Percentiles rank a stretch among this genome's conserved stretches.
phyloP scores from a whole-genome alignment of 148 eudicot species.

The Limonium bicolor region DNA sequence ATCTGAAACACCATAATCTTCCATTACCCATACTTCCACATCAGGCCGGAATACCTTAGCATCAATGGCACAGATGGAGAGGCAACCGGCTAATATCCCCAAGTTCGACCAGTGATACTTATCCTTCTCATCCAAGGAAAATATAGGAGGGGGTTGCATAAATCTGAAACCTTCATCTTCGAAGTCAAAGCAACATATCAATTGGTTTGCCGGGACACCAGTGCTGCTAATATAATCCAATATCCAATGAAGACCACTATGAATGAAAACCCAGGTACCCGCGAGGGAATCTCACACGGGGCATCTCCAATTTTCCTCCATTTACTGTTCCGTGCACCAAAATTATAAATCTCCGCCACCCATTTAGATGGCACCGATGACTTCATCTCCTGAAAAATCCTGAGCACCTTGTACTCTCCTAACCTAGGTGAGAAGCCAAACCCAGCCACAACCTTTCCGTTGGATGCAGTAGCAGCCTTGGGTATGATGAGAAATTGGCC shows the following conservation, averaged over 20 bases:
- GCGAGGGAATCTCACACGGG: slow-evolving; percentile 11
- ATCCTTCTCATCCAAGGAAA: neutral
- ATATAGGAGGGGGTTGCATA: slow-evolving; percentile 16
- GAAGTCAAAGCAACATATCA: slow-evolving; percentile 22
- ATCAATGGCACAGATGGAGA: slow-evolving; percentile 20
- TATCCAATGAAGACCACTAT: slow-evolving; percentile 26
- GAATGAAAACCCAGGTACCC: slow-evolving; percentile 15
- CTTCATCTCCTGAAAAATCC: slow-evolving; percentile 3
- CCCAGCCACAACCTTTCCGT: slow-evolving; percentile 20
- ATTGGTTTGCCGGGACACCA: neutral
- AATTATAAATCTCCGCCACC: slow-evolving; percentile 13
- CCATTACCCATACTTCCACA: slow-evolving; percentile 29
- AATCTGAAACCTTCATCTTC: slow-evolving; percentile 16
- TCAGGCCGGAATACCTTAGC: slow-evolving; percentile 16
- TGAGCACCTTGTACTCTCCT: slow-evolving; percentile 12
- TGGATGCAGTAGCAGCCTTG: neutral
- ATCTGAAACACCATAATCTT: slow-evolving; percentile 21
- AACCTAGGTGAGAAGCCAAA: slow-evolving; percentile 17
- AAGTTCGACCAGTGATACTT: slow-evolving; percentile 19
- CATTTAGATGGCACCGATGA: slow-evolving; percentile 4
- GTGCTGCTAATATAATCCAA: neutral
- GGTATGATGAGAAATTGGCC: slow-evolving; percentile 14
- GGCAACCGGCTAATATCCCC: slow-evolving; percentile 14
- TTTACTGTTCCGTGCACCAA: slow-evolving; percentile 7
- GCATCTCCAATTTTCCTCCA: slow-evolving; percentile 22